Conservation (phyloP, 257 asterid species). For the Solanum virginianum region DNA sequence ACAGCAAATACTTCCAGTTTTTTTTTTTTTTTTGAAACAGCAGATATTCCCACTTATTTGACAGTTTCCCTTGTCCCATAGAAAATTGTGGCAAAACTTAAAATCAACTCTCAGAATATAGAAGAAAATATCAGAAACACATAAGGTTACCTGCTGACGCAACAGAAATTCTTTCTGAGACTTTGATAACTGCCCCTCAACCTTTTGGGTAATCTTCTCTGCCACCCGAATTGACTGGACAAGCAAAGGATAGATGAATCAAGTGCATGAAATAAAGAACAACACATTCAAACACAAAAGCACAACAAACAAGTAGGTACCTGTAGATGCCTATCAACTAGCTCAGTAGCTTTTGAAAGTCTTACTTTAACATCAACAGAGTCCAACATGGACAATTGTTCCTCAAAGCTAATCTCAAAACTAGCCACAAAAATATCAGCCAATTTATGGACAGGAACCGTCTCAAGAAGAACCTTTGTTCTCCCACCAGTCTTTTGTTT, state of each 20-base stretch:
- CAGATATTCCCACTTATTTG: background rate
- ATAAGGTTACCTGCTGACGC: constrained; percentile 84
- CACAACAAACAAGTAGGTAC: constrained; percentile 23
- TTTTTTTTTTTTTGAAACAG: background rate
- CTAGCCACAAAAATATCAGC: constrained; percentile 99
- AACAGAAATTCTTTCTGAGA: constrained; percentile 98
- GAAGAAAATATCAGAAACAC: background rate
- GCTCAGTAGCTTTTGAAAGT: constrained; percentile 90
- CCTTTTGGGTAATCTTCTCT: constrained; percentile 95
- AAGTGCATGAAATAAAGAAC: constrained; percentile 1
- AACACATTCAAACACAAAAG: constrained; percentile 5
- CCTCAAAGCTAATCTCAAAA: constrained; percentile 95
- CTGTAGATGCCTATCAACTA: constrained; percentile 95
- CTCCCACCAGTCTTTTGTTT: constrained; percentile 95
- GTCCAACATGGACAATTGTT: constrained; percentile 91
- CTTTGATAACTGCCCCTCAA: constrained; percentile 97
- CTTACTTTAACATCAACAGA: constrained; percentile 94
- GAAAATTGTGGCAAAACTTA: background rate
- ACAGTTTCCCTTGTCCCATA: background rate
- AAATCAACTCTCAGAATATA: background rate
- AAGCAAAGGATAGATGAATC: constrained; percentile 7
- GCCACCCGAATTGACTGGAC: constrained; percentile 96
- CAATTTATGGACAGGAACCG: constrained; percentile 92
- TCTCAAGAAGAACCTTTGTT: constrained; percentile 91
- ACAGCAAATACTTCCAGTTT: background rate